Evolutionary conservation across 1,284 basidiomycete species (phyloP).

Genomic region (Vanrija pseudolonga): DNA sequence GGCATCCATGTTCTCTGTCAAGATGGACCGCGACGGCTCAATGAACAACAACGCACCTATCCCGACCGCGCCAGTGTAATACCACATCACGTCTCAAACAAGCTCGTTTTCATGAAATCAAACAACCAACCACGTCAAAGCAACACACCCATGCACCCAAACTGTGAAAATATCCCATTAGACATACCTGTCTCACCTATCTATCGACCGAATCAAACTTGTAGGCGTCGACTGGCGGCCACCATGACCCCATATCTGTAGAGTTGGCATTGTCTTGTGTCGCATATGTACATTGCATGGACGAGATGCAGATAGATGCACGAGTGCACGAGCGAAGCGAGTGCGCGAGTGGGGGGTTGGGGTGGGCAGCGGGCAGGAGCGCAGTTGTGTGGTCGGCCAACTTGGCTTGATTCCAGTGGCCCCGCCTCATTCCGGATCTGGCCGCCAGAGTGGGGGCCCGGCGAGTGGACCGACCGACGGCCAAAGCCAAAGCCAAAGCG

Average conservation of each 20-base stretch:
- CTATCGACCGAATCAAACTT: neutral
- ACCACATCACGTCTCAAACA: neutral
- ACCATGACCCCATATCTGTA: neutral
- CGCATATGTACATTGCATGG: neutral
- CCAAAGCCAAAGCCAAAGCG: too few species aligned
- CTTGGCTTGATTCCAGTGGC: too few species aligned
- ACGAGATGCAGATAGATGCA: neutral
- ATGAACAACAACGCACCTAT: too few species aligned
- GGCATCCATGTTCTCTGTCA: constrained; percentile 46
- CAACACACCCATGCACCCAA: neutral
- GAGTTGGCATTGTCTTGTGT: neutral
- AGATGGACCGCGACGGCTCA: constrained; percentile 23
- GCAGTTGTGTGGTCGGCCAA: too few species aligned
- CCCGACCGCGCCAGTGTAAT: neutral
- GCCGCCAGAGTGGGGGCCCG: too few species aligned
- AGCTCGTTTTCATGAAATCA: neutral
- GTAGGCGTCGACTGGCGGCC: neutral
- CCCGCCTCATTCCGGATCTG: too few species aligned
- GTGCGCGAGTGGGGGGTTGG: too few species aligned
- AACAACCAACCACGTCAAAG: neutral
- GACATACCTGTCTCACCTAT: too few species aligned
- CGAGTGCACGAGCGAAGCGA: too few species aligned
- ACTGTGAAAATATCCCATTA: too few species aligned
- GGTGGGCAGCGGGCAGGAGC: too few species aligned
- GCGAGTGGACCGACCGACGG: too few species aligned